A percentile compares a stretch with the other conserved stretches of the same genome.
phyloP scores from a whole-genome alignment of 192 early-diverging fungal genomes.

The Cetraspora pellucida region DNA sequence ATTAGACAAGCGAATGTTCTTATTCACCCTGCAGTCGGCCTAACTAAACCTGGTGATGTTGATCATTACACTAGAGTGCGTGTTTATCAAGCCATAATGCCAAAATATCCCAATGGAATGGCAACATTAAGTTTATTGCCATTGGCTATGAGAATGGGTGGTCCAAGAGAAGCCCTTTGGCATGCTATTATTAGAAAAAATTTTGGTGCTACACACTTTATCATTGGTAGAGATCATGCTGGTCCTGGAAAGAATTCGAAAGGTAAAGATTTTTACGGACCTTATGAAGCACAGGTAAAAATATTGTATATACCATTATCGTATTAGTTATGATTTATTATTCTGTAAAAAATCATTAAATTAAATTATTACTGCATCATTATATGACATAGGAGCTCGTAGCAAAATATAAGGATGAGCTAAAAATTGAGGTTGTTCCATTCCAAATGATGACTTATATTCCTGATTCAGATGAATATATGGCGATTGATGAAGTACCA shows the following conservation, averaged over 20 bases:
- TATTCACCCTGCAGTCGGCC: slow-evolving; percentile 94
- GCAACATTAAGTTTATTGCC: slow-evolving; percentile 90
- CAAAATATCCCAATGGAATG: slow-evolving; percentile 98
- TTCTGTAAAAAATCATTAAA: too few relatives aligned
- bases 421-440: slow-evolving; percentile 93
- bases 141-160: slow-evolving; percentile 99
- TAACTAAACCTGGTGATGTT: slow-evolving; percentile 98
- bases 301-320: too few relatives aligned
- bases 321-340: too few relatives aligned
- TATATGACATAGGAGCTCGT: slow-evolving; percentile 75
- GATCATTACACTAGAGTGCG: slow-evolving; percentile 98
- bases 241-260: slow-evolving; percentile 92
- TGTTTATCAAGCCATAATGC: slow-evolving; percentile 94
- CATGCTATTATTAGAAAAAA: slow-evolving; percentile 98
- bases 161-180: slow-evolving; percentile 96
- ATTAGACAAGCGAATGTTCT: slow-evolving; percentile 87
- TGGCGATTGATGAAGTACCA: slow-evolving; percentile 85
- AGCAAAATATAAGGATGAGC: slow-evolving; percentile 83
- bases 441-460: slow-evolving; percentile 98
- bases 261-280: slow-evolving; percentile 92
- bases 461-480: slow-evolving; percentile 95
- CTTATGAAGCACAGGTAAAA: slow-evolving; percentile 88
- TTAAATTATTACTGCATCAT: too few relatives aligned
- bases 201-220: slow-evolving; percentile 95
- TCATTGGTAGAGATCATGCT: slow-evolving; percentile 95